Evolutionary conservation across 2,329 filamentous ascomycete genomes (phyloP), one percentile per base, ranked within the genome.

Genomic region (Aspergillus ochraceus): DNA sequence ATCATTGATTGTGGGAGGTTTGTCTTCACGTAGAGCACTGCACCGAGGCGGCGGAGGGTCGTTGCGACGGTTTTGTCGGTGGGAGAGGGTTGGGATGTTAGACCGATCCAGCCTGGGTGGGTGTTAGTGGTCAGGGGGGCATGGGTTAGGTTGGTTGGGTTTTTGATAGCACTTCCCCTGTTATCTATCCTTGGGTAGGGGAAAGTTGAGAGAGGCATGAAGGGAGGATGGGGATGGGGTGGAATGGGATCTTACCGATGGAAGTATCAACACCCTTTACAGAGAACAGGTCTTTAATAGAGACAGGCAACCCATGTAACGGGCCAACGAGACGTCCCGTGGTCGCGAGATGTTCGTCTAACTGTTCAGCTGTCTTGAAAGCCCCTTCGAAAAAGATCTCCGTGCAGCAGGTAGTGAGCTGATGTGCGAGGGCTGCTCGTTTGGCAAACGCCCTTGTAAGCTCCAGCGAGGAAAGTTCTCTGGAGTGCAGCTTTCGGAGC

Each of bases 241-340:
- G 14, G 12, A 17, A 46, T 22, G 12, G 22, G 17, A 22, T 57
- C 66, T 20, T 51, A 71, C 69, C 68, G 63, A 71, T 60, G 2
- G 68, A 70, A 9, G 68, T 68, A 60, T 71, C 69, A 42, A 64
- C 47, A 3, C 67, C 68, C 52, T 69, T 57, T 9, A 71, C 60
- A 59, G 90, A 83, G 78, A 90, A 88, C 68, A 88, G 87, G 74
- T 91, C 89, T 68, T 92, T 92, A 51, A 92, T 80, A 0, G 87
- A 85, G 50, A 81, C 73, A 1, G 75, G 73, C 14, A 80, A 63
- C 71, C 87, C 89, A 71, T 91, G 89, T 1, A 92, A 79, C 2
- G 88, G 88, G 0, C 89, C 89, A 42, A 82, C 74, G 0, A 80
- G 71, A 62, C 77, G 74, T 10, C 82, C 80, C 1, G 80, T 81